These are phyloP conservation scores for Pochonia chlamydosporia DNA, from an alignment of 2,329 filamentous ascomycete species.

Conservation along the genomic window DNA sequence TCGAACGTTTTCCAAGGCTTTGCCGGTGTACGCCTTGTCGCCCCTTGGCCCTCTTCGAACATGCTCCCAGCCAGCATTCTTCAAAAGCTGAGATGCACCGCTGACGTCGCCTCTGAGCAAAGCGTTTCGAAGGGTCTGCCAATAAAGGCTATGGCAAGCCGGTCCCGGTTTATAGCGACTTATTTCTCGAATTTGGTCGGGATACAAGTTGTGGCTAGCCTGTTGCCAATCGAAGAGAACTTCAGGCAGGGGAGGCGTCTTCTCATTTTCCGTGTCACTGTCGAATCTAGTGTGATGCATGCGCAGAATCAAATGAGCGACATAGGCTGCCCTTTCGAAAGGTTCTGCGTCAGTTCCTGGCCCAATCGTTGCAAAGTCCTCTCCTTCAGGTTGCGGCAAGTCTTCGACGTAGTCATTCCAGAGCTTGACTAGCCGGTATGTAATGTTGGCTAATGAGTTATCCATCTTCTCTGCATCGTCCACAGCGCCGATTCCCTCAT, in stretches of 20 bases:
- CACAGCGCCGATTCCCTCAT: conserved; percentile 50
- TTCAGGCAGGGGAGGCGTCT: conserved; percentile 59
- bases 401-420: conserved; percentile 51
- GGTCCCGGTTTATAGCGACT: conserved; percentile 62
- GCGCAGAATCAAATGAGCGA: conserved; percentile 72
- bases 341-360: conserved; percentile 55
- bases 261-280: conserved; percentile 29
- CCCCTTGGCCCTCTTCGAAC: conserved; percentile 63
- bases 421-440: conserved; percentile 44
- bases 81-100: conserved; percentile 62
- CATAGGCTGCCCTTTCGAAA: conserved; percentile 69
- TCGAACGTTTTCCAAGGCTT: conserved; percentile 72
- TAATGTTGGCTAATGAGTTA: conserved; percentile 47
- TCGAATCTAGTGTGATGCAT: conserved; percentile 63
- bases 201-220: conserved; percentile 66
- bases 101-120: conserved; percentile 69
- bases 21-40: conserved; percentile 64
- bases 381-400: conserved; percentile 42
- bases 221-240: conserved; percentile 81
- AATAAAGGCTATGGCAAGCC: conserved; percentile 71
- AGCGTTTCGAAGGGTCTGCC: conserved; percentile 73
- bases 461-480: conserved; percentile 53
- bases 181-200: conserved; percentile 61
- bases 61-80: conserved; percentile 70
- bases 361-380: conserved; percentile 57